Conservation (phyloP, 805 yeast genomes). For the Zygotorulaspora sp. region DNA sequence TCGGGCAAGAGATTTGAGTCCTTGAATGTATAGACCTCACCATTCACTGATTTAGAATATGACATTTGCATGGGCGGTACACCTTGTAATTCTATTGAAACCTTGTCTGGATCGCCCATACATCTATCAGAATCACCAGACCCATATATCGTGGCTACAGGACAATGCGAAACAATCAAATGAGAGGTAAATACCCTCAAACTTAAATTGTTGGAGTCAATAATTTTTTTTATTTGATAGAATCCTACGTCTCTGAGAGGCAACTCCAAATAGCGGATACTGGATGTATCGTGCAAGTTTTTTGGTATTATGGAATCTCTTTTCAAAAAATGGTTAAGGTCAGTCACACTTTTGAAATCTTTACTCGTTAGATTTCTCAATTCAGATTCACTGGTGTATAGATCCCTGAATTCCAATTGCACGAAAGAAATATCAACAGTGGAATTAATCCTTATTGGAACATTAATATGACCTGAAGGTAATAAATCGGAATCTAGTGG, state of each 20-base stretch:
- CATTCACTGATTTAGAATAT: constrained; percentile 47
- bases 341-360: constrained; percentile 42
- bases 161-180: constrained; percentile 70
- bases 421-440: constrained; percentile 65
- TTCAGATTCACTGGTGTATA: constrained; percentile 46
- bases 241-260: constrained; percentile 69
- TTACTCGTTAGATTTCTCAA: constrained; percentile 51
- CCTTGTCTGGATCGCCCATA: constrained; percentile 51
- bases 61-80: constrained; percentile 69
- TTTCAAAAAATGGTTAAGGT: constrained; percentile 13
- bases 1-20: constrained; percentile 50
- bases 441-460: constrained; percentile 76
- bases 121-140: constrained; percentile 51
- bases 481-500: constrained; percentile 31
- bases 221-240: constrained; percentile 65
- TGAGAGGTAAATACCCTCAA: constrained; percentile 59
- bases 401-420: constrained; percentile 57
- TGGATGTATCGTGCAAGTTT: constrained; percentile 17
- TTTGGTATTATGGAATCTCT: constrained; percentile 20
- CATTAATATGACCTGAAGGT: constrained; percentile 29
- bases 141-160: constrained; percentile 52
- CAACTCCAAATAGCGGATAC: constrained; percentile 55
- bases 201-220: constrained; percentile 59
- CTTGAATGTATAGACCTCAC: constrained; percentile 25
- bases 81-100: constrained; percentile 58